Evolutionary conservation across 129 eudicot genomes (phyloP).

Genomic region (Centrapalus pauciflorus): DNA sequence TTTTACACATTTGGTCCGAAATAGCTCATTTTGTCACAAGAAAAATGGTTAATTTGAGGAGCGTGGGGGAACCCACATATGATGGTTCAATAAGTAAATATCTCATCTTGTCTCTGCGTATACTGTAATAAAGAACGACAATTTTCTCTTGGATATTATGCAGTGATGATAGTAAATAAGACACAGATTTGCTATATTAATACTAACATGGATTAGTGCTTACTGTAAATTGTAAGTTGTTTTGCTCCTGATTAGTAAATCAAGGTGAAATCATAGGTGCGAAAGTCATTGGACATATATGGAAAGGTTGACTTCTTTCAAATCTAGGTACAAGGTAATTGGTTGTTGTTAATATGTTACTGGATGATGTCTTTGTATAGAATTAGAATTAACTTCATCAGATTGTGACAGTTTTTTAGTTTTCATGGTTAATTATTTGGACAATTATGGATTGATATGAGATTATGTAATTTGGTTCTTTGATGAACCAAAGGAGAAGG

Average conservation of each 20-base stretch:
- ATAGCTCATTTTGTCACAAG: background rate
- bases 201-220: background rate
- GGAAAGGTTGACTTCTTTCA: background rate
- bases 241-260: background rate
- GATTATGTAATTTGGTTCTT: background rate
- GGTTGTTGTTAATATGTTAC: background rate
- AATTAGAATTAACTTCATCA: background rate
- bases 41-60: background rate
- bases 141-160: background rate
- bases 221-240: background rate
- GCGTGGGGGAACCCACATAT: background rate
- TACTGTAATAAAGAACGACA: background rate
- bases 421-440: background rate
- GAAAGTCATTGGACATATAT: background rate
- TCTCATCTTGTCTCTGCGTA: background rate
- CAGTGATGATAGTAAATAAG: background rate
- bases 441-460: background rate
- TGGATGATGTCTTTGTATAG: background rate
- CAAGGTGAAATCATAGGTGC: background rate
- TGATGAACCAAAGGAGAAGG: no score
- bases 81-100: background rate
- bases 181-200: background rate
- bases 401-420: background rate
- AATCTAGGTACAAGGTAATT: background rate
- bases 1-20: background rate